Conservation (phyloP, 345 rosid species). For the Hirschfeldia incana region DNA sequence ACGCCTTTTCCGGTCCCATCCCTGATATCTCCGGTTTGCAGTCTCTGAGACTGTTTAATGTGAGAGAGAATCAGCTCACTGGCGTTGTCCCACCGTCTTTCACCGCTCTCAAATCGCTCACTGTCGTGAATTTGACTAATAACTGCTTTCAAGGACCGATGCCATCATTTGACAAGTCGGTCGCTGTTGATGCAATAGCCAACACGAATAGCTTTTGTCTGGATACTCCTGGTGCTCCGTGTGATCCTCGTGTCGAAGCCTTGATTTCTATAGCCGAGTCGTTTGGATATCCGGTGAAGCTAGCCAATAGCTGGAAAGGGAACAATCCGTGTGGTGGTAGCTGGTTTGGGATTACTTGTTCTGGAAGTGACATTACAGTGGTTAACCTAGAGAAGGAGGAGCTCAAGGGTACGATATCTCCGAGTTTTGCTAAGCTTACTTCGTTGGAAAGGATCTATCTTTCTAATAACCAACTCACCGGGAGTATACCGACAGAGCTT, state of each 20-base stretch:
- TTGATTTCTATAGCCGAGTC: constrained; percentile 40
- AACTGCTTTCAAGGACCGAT: constrained; percentile 47
- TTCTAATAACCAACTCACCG: constrained; percentile 51
- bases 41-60: constrained; percentile 42
- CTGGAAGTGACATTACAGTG: constrained; percentile 43
- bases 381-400: constrained; percentile 50
- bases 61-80: constrained; percentile 66
- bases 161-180: constrained; percentile 32
- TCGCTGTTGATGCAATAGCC: constrained; percentile 19
- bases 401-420: constrained; percentile 62
- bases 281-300: constrained; percentile 39
- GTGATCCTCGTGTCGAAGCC: constrained; percentile 44
- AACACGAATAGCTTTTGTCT: constrained; percentile 43
- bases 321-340: constrained; percentile 55
- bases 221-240: constrained; percentile 37
- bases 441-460: constrained; percentile 53
- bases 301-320: constrained; percentile 46
- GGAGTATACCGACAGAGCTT: constrained; percentile 66
- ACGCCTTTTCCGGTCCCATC: constrained; percentile 65
- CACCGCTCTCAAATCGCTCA: constrained; percentile 38
- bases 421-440: constrained; percentile 48
- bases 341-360: constrained; percentile 72
- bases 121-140: constrained; percentile 51
- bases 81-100: constrained; percentile 64
- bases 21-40: constrained; percentile 56